Conservation (phyloP, 2,329 filamentous ascomycete species). For the Coniosporium tulheliwenetii region DNA sequence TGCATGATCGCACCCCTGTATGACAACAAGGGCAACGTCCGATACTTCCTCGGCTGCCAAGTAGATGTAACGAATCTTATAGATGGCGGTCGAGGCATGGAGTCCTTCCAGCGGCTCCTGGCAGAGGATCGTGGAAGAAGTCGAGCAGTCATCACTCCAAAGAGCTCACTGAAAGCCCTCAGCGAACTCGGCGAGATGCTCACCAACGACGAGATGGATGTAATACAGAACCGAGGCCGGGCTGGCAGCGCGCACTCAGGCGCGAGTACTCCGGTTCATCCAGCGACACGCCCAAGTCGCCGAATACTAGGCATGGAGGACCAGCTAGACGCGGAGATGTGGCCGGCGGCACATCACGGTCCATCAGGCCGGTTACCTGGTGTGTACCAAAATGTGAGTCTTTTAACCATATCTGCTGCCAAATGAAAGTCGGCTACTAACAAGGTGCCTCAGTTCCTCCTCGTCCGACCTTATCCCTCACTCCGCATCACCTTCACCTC, state of each 20-base stretch:
- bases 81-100: slow-evolving; percentile 18
- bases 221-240: slow-evolving; percentile 10
- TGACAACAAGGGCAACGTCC: slow-evolving; percentile 23
- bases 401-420: neutral
- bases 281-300: slow-evolving; percentile 2
- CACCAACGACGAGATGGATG: slow-evolving; percentile 14
- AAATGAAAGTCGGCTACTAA: too few relatives aligned
- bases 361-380: slow-evolving; percentile 18
- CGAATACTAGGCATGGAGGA: slow-evolving; percentile 17
- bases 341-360: slow-evolving; percentile 15
- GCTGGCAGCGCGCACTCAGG: slow-evolving; percentile 5
- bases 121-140: slow-evolving; percentile 13
- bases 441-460: slow-evolving; percentile 33
- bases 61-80: slow-evolving; percentile 22
- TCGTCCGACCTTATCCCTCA: slow-evolving; percentile 49
- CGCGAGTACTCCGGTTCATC: slow-evolving; percentile 3
- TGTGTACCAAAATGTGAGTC: slow-evolving; percentile 19
- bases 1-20: slow-evolving; percentile 23
- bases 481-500: slow-evolving; percentile 55
- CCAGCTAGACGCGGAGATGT: slow-evolving; percentile 10
- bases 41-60: slow-evolving; percentile 24
- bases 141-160: slow-evolving; percentile 5
- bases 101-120: slow-evolving; percentile 18
- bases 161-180: neutral
- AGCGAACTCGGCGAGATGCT: slow-evolving; percentile 14